Base-by-base conservation (phyloP, 305 asterid species). In the Ajuga reptans region DNA sequence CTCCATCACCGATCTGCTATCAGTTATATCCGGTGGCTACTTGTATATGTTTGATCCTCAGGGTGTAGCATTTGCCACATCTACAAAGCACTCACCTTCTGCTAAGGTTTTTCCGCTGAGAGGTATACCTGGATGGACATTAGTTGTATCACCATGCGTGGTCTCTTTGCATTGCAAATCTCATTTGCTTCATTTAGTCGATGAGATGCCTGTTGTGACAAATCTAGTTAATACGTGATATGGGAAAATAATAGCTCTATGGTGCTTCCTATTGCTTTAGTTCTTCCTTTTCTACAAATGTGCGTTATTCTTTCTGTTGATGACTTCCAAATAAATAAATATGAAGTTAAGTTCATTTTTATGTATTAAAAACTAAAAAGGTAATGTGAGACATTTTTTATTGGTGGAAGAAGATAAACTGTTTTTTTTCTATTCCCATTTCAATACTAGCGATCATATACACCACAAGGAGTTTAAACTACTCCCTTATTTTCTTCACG, bases 21-120 rank as follows among this genome's bases (percentile, higher is more conserved):
- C 90, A 59, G 89, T 92, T 70, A 76, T 92, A 75, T 88, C 98
- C 71, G 96, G 83, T 83, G 97, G 95, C 79, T 88, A 72, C 82
- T 87, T 88, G 82, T 92, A 90, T 86, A 83, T 92, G 79, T 86
- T 90, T 84, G 98, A 92, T 84, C 97, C 98, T 64, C 88, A 91
- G 72, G 98, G 97, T 77, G 79, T 85, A 77, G 92, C 88, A 68
- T 76, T 92, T 75, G 80, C 89, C 29, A 73, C 75, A 46, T 84
- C 92, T 77, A 78, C 94, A 77, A 78, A 82, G 47, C 91, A 75
- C 66, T 86, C 87, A 45, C 90, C 97, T 72, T 79, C 91, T 73
- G 97, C 97, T 12, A 90, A 90, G 79, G 88, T 84, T 75, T 90
- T 92, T 72, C 84, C 96, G 14, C 88, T 92, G 62, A 83, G 78